Conservation (phyloP, 2,329 filamentous ascomycete genomes). For the Botrytis aclada region DNA sequence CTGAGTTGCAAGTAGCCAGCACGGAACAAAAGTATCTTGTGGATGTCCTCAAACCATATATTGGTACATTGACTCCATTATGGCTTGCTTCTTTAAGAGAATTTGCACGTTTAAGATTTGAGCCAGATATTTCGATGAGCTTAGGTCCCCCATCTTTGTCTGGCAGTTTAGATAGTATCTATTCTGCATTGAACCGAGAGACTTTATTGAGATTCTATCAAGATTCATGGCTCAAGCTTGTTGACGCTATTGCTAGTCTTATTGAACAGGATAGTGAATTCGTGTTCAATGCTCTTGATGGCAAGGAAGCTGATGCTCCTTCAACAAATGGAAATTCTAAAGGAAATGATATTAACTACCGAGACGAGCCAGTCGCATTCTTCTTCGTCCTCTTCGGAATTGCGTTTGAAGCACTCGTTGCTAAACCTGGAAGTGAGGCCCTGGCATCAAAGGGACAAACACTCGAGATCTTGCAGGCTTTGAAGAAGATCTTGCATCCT, state of each 20-base stretch:
- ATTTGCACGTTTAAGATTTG: slow-evolving; percentile 88
- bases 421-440: slow-evolving; percentile 65
- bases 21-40: slow-evolving; percentile 85
- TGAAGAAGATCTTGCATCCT: slow-evolving; percentile 93
- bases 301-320: slow-evolving; percentile 58
- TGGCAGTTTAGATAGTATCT: slow-evolving; percentile 87
- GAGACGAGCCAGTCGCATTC: slow-evolving; percentile 95
- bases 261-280: slow-evolving; percentile 98
- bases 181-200: slow-evolving; percentile 90
- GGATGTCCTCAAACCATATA: slow-evolving; percentile 85
- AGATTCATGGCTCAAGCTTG: slow-evolving; percentile 92
- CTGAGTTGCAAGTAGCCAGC: slow-evolving; percentile 92
- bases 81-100: slow-evolving; percentile 93
- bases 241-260: slow-evolving; percentile 93
- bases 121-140: slow-evolving; percentile 94
- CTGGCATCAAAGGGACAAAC: slow-evolving; percentile 74
- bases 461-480: slow-evolving; percentile 80
- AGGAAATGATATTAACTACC: slow-evolving; percentile 86
- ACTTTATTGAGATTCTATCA: slow-evolving; percentile 95
- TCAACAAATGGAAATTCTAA: slow-evolving; percentile 50
- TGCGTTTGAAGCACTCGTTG: slow-evolving; percentile 91
- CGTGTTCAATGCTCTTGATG: slow-evolving; percentile 93
- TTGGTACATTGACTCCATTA: slow-evolving; percentile 82
- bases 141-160: slow-evolving; percentile 77
- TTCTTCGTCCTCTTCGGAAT: slow-evolving; percentile 98